Percentiles rank a stretch among this genome's conserved stretches.
phyloP scores from a whole-genome alignment of 148 eudicot species.

The Cornus kousa region DNA sequence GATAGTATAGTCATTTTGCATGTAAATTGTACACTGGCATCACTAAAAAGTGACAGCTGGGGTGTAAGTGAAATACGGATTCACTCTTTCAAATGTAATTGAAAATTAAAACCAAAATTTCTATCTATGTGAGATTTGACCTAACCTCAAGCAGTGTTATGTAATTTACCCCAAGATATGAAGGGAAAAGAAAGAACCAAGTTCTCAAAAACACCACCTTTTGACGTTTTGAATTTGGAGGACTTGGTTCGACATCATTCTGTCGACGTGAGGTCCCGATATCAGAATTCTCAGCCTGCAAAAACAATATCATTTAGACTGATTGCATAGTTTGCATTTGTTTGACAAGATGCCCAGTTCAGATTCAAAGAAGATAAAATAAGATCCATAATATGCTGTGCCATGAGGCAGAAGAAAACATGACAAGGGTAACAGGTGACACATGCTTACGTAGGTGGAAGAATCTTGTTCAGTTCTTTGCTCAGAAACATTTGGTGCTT shows the following conservation, averaged over 20 bases:
- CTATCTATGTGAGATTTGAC: no score
- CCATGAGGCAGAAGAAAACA: not conserved
- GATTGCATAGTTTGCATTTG: not conserved
- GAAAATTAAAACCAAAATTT: no score
- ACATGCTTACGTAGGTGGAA: constrained; percentile 34
- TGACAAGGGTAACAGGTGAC: not conserved
- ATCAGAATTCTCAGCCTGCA: constrained; percentile 32
- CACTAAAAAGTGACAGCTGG: no score
- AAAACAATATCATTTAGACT: not conserved
- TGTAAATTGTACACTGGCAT: no score
- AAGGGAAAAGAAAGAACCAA: not conserved
- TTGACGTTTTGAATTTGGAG: constrained; percentile 40
- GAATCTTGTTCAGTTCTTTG: constrained; percentile 20
- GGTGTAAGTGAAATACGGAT: no score
- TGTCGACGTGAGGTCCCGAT: constrained; percentile 27
- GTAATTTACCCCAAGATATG: no score
- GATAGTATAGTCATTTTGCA: no score
- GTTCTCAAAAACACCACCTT: constrained; percentile 25
- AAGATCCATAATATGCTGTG: not conserved
- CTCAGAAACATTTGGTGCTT: constrained; percentile 21
- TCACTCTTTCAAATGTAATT: no score
- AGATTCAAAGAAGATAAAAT: not conserved
- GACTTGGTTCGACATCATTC: constrained; percentile 18
- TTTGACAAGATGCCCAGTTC: not conserved
- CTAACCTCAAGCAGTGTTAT: no score